phyloP scores from a whole-genome alignment of 805 yeast genomes.

The Dipodascopsis tothii region DNA sequence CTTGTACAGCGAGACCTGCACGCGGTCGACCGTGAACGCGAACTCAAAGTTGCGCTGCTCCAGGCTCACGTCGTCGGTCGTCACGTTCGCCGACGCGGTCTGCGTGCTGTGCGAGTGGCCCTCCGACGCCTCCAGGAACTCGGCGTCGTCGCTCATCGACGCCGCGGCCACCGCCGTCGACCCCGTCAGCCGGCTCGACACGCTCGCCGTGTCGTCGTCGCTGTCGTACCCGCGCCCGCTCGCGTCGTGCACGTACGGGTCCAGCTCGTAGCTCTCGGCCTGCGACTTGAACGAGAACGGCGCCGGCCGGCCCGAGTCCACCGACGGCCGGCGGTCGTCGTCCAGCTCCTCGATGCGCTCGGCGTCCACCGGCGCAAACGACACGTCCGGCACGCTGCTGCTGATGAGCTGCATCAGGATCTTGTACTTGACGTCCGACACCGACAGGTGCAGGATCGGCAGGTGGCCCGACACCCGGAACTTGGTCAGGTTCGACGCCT shows the following conservation, averaged over 20 bases:
- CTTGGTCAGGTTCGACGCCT: conserved; percentile 64
- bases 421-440: conserved; percentile 87
- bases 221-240: not conserved
- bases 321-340: not conserved
- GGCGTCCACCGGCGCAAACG: conserved; percentile 14
- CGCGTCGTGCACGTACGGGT: not conserved
- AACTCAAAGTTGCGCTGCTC: conserved; percentile 66
- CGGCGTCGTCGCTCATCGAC: not conserved
- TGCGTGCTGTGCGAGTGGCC: not conserved
- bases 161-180: not conserved
- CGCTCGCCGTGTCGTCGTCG: not conserved
- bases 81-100: not conserved
- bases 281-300: not conserved
- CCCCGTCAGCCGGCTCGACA: not conserved
- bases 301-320: not conserved
- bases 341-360: conserved; percentile 1
- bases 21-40: conserved; percentile 56
- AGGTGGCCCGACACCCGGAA: conserved; percentile 69
- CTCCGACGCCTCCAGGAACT: not conserved
- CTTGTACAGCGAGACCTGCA: conserved; percentile 59
- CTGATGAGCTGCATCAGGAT: conserved; percentile 73
- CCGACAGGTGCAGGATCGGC: conserved; percentile 59
- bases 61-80: conserved; percentile 3
- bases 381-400: conserved; percentile 52
- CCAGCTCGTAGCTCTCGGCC: not conserved